phyloP scores from a whole-genome alignment of 2,329 filamentous ascomycete species.

The Fusarium nisikadoi region DNA sequence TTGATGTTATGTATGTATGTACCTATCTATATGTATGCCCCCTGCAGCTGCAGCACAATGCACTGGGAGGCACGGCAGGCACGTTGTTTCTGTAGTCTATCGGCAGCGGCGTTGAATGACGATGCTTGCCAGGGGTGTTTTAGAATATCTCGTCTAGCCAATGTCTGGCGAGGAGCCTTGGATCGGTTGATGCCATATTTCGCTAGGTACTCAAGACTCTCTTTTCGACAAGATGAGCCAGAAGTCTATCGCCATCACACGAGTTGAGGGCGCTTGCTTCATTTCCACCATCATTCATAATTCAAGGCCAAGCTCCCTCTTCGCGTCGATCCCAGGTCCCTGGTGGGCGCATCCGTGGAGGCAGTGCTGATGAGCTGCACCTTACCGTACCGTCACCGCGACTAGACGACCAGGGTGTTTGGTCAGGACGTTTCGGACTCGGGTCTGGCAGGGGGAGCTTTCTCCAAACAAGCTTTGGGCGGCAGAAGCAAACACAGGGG shows the following conservation, averaged over 20 bases:
- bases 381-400: slow-evolving; percentile 34
- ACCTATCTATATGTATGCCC: slow-evolving; percentile 16
- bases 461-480: slow-evolving; percentile 46
- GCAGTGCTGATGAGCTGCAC: slow-evolving; percentile 42
- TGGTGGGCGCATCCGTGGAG: slow-evolving; percentile 45
- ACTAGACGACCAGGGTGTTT: slow-evolving; percentile 37
- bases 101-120: slow-evolving; percentile 42
- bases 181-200: slow-evolving; percentile 31
- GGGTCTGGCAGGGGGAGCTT: slow-evolving; percentile 35
- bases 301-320: slow-evolving; percentile 26
- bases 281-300: slow-evolving; percentile 34
- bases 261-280: slow-evolving; percentile 21
- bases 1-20: slow-evolving; percentile 37
- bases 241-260: slow-evolving; percentile 11
- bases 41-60: slow-evolving; percentile 36
- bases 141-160: slow-evolving; percentile 1
- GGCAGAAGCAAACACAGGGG: slow-evolving; percentile 42
- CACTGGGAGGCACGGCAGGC: slow-evolving; percentile 30
- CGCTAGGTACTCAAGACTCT: slow-evolving; percentile 32
- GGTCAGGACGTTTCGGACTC: slow-evolving; percentile 40
- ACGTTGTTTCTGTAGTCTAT: slow-evolving; percentile 41
- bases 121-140: slow-evolving; percentile 42
- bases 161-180: slow-evolving; percentile 18
- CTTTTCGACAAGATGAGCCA: slow-evolving; percentile 21
- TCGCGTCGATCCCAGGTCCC: slow-evolving; percentile 40